Base-by-base conservation (phyloP, 257 asterid genomes). In the Scutellaria galericulata region DNA sequence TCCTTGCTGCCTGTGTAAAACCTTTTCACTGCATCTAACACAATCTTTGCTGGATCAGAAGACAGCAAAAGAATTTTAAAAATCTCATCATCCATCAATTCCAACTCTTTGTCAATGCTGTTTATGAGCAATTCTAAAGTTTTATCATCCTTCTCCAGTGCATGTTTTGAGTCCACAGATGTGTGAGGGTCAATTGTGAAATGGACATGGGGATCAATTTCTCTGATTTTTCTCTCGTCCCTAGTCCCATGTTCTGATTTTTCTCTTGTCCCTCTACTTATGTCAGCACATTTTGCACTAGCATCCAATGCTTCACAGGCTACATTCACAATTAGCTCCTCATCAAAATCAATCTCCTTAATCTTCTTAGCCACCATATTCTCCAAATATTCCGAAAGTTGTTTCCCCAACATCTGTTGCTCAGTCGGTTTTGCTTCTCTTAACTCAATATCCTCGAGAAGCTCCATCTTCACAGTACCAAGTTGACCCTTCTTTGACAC, bases 41-140 rank as follows among this genome's bases (percentile, higher is more conserved):
- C 89, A 44, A 83, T 55, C 73, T 69, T 77, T 57, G 81, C 89
- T n/a, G 93, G 86, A 71, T 84, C 90, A 57, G 70, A 66, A 3
- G 86, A 80, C 18, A 27, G 59, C 18, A 39, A 70, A 56, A 88
- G 85, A 58, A 77, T 75, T 55, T 63, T 75, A 27, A 15, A 72
- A 12, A 85, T 76, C 45, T 82, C 85, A 57, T 37, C 65, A 35
- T 45, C 74, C 73, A 75, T 46, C 76, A 69, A 56, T 75, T 72
- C 86, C 76, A 53, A 64, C 65, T 78, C 83, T 48, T 78, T 70
- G 65, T 61, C 74, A 7, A 44, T 64, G 54, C 56, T 76, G 35
- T 71, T 78, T 37, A 83, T 41, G 10, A 76, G 27, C 60, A 65
- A 41, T 35, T 62, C 81, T 10, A 81, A 76, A 42, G 57, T 50